phyloP scores from a whole-genome alignment of 257 asterid genomes.

The Rubia yunnanensis region DNA sequence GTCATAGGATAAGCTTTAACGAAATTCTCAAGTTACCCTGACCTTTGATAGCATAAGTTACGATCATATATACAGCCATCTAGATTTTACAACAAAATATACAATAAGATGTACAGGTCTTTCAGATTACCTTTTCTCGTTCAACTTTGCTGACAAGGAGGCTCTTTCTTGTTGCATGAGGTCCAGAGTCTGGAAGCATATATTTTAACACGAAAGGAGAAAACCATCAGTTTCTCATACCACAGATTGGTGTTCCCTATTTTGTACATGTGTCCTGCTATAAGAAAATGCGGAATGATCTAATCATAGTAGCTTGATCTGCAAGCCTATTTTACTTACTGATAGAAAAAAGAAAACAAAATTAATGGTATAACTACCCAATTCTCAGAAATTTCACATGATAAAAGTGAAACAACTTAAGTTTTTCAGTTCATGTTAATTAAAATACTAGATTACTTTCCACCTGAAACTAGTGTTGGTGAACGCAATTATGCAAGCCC shows the following conservation, averaged over 20 bases:
- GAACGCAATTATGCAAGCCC: not conserved
- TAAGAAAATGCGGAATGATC: not conserved
- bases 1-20: not conserved
- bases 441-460: not conserved
- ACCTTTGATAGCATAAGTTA: constrained; percentile 39
- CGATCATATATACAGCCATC: constrained; percentile 17
- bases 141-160: constrained; percentile 44
- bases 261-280: not conserved
- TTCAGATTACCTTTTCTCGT: constrained; percentile 49
- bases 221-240: not conserved
- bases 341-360: not conserved
- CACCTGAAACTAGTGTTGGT: not conserved
- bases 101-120: constrained; percentile 13
- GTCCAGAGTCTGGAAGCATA: constrained; percentile 53
- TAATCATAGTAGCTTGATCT: not conserved
- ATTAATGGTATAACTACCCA: not conserved
- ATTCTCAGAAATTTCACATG: not conserved
- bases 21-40: not conserved
- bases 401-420: not conserved
- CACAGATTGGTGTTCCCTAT: not conserved
- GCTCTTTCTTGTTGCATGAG: constrained; percentile 66
- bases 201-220: not conserved
- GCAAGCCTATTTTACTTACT: not conserved
- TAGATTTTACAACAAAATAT: constrained; percentile 14
- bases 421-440: not conserved